Conservation (phyloP, 2,329 filamentous ascomycete species). For the Claviceps sp. region DNA sequence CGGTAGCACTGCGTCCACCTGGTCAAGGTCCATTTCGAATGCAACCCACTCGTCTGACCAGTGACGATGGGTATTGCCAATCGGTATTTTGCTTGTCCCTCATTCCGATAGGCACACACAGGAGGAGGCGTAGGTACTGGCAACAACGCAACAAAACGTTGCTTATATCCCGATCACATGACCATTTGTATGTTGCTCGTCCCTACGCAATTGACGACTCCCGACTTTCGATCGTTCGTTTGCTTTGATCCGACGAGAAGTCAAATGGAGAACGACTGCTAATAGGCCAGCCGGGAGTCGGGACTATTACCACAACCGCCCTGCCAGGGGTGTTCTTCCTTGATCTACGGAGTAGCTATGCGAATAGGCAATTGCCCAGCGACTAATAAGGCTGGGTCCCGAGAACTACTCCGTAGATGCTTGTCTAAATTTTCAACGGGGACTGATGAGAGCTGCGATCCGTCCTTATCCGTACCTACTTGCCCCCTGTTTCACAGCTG, state of each 20-base stretch:
- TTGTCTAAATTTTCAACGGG: neutral
- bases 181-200: neutral
- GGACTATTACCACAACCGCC: neutral
- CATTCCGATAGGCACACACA: neutral
- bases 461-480: neutral
- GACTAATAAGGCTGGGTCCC: neutral
- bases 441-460: neutral
- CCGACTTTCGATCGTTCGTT: neutral
- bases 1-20: neutral
- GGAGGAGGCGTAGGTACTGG: neutral
- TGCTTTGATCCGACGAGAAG: constrained; percentile 1
- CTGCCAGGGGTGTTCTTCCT: neutral
- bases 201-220: neutral
- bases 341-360: neutral
- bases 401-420: neutral
- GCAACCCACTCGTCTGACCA: constrained; percentile 1
- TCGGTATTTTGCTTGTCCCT: neutral
- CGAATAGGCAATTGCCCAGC: neutral
- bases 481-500: constrained; percentile 5
- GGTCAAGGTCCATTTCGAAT: neutral
- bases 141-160: neutral
- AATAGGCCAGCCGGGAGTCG: neutral
- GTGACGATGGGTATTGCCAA: neutral
- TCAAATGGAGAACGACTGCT: neutral
- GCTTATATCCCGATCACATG: neutral